Percentiles rank a stretch among this genome's conserved stretches.
Evolutionary conservation across 495 filamentous ascomycete species (phyloP).

Genomic region (Daldinia loculata): DNA sequence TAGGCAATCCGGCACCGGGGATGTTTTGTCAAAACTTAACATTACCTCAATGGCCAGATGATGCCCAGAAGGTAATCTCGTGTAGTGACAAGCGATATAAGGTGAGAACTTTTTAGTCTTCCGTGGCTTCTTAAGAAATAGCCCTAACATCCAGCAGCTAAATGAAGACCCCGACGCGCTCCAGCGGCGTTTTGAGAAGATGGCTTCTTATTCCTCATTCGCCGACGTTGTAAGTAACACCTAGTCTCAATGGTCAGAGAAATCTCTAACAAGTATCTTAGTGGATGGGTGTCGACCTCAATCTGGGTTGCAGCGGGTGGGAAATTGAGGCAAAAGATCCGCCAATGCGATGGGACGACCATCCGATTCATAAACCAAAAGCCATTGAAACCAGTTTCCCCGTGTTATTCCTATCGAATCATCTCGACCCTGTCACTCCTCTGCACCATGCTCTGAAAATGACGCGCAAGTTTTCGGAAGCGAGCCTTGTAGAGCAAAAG

Average conservation of each 20-base stretch:
- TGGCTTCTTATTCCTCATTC: constrained; percentile 51
- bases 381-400: constrained; percentile 63
- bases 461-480: constrained; percentile 56
- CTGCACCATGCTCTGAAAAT: constrained; percentile 60
- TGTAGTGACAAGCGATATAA: constrained; percentile 58
- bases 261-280: constrained; percentile 11
- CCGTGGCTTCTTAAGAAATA: neutral
- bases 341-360: constrained; percentile 50
- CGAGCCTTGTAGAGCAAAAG: constrained; percentile 57
- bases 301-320: constrained; percentile 56
- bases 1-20: constrained; percentile 27
- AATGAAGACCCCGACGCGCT: constrained; percentile 53
- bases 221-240: constrained; percentile 50
- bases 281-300: constrained; percentile 49
- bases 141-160: constrained; percentile 33
- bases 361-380: constrained; percentile 39
- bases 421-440: constrained; percentile 68
- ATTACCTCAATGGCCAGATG: constrained; percentile 56
- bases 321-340: constrained; percentile 48
- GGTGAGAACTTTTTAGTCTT: constrained; percentile 31
- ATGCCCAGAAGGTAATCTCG: constrained; percentile 54
- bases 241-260: neutral
- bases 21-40: constrained; percentile 50
- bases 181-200: constrained; percentile 45
- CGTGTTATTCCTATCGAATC: constrained; percentile 67